phyloP scores from a whole-genome alignment of 1,284 basidiomycete genomes.

The Trametes hirsuta region DNA sequence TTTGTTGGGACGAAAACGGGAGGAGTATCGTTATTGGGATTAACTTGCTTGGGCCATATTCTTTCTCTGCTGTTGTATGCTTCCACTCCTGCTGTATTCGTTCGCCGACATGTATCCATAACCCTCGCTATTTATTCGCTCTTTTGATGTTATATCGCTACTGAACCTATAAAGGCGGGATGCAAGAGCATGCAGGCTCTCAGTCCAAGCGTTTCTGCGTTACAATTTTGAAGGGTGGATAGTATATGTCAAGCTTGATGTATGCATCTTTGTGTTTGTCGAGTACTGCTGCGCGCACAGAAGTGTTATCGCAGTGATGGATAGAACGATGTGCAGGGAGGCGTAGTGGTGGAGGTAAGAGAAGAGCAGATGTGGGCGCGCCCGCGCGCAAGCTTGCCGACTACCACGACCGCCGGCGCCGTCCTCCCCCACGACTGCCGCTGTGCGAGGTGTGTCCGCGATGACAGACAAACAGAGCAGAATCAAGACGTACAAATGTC shows the following conservation, averaged over 20 bases:
- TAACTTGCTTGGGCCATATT: not conserved
- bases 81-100: not conserved
- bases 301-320: not conserved
- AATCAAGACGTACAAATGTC: slow-evolving; percentile 14
- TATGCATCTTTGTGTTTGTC: too few relatives aligned
- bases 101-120: too few relatives aligned
- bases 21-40: not conserved
- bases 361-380: not conserved
- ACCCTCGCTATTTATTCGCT: too few relatives aligned
- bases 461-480: not conserved
- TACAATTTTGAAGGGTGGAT: too few relatives aligned
- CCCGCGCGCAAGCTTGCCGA: not conserved
- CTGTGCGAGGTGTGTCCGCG: not conserved
- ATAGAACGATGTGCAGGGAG: not conserved
- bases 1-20: too few relatives aligned
- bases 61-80: not conserved
- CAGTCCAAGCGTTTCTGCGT: too few relatives aligned
- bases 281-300: too few relatives aligned
- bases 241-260: too few relatives aligned
- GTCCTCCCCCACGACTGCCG: not conserved
- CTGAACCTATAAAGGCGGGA: too few relatives aligned
- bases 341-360: not conserved
- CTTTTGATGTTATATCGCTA: too few relatives aligned
- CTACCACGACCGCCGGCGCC: not conserved
- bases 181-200: too few relatives aligned